A percentile compares a stretch with the other conserved stretches of the same genome.
Conservation (phyloP, 345 rosid species). For the Salix suchowensis region DNA sequence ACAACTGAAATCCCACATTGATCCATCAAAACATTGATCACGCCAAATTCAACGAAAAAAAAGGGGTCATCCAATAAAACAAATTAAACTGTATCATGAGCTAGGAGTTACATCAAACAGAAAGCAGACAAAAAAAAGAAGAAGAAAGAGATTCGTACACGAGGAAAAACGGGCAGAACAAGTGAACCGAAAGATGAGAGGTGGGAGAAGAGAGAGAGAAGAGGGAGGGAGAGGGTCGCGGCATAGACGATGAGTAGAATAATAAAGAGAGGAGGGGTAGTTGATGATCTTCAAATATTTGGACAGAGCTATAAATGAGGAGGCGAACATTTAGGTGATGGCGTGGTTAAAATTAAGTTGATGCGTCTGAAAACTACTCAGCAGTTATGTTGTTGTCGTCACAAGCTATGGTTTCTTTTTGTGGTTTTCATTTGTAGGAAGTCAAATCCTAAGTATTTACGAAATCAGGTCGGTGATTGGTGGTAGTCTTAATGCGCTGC, state of each 20-base stretch:
- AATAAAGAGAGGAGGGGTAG: not conserved
- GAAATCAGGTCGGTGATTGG: too few relatives aligned
- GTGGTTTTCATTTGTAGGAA: too few relatives aligned
- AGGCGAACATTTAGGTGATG: conserved; percentile 15
- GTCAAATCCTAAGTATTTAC: too few relatives aligned
- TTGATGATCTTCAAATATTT: not conserved
- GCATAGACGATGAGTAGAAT: not conserved
- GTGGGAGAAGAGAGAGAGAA: not conserved
- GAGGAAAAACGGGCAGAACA: not conserved
- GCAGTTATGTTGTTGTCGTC: not conserved
- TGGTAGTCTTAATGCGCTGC: too few relatives aligned
- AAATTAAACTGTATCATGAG: not conserved
- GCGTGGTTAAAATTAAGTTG: not conserved
- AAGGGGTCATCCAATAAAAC: not conserved
- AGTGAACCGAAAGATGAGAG: not conserved
- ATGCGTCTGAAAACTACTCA: not conserved
- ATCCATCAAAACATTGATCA: not conserved
- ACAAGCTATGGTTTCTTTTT: too few relatives aligned
- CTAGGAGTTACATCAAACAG: conserved; percentile 23
- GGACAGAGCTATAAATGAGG: conserved; percentile 17
- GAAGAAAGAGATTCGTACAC: not conserved
- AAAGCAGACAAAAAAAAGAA: not conserved
- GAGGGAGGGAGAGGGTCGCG: not conserved
- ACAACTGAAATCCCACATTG: not conserved
- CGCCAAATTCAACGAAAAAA: not conserved